Evolutionary conservation across 2,329 filamentous ascomycete species (phyloP).

Genomic region (Trichoderma citrinoviride): DNA sequence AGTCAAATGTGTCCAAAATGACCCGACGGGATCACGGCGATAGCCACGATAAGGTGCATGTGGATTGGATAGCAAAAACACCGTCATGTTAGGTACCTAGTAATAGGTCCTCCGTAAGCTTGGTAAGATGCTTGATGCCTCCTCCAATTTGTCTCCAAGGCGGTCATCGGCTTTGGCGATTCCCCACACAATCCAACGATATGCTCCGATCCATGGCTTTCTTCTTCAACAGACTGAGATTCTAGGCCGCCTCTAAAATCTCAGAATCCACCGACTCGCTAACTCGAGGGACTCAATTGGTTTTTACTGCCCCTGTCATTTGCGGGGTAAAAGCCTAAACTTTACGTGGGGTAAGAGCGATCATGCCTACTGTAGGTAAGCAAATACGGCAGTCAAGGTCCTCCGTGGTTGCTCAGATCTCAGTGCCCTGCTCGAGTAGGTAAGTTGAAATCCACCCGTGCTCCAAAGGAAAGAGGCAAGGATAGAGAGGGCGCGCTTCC

Average conservation of each 20-base stretch:
- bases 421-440: not conserved
- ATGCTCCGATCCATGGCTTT: not conserved
- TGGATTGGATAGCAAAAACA: not conserved
- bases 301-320: conserved; percentile 7
- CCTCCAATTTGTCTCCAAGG: not conserved
- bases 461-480: not conserved
- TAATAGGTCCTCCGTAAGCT: no score
- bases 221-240: not conserved
- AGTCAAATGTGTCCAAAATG: not conserved
- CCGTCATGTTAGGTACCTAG: not conserved
- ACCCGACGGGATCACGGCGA: not conserved
- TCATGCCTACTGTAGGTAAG: no score
- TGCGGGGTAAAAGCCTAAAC: conserved; percentile 16
- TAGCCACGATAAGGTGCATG: not conserved
- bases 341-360: conserved; percentile 2
- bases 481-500: not conserved
- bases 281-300: conserved; percentile 3
- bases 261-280: not conserved
- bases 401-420: no score
- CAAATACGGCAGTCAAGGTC: no score
- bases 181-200: not conserved
- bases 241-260: conserved; percentile 2
- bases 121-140: no score
- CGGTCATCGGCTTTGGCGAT: not conserved
- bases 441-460: not conserved